A percentile compares a stretch with the other conserved stretches of the same genome.
Evolutionary conservation across 2,329 filamentous ascomycete species (phyloP).

Genomic region (Anthostomella pinea): DNA sequence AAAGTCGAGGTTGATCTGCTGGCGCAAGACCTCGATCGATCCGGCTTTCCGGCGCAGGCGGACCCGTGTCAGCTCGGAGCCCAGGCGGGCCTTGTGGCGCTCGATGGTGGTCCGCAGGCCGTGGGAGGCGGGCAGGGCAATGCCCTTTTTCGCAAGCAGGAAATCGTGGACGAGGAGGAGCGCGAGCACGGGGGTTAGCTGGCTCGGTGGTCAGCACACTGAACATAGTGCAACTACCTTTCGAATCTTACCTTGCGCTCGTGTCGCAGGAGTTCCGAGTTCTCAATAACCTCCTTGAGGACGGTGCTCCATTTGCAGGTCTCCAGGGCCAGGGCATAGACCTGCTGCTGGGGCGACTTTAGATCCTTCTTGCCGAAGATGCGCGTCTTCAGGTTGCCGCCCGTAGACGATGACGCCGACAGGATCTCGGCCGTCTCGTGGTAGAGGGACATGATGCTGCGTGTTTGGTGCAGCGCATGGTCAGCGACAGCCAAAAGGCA

Average conservation of each 20-base stretch:
- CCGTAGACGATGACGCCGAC: constrained; percentile 56
- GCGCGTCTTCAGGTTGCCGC: constrained; percentile 83
- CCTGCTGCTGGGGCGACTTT: constrained; percentile 75
- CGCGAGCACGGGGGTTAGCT: constrained; percentile 79
- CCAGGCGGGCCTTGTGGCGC: constrained; percentile 76
- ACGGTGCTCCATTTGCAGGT: constrained; percentile 87
- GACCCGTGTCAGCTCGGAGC: constrained; percentile 77
- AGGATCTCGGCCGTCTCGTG: constrained; percentile 83
- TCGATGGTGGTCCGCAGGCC: constrained; percentile 73
- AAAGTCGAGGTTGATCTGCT: constrained; percentile 52
- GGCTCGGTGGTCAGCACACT: too few species aligned
- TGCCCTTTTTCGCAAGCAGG: constrained; percentile 74
- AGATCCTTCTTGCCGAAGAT: constrained; percentile 72
- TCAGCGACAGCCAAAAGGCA: constrained; percentile 4
- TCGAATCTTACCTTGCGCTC: constrained; percentile 72
- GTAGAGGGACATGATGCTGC: constrained; percentile 78
- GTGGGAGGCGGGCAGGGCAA: constrained; percentile 77
- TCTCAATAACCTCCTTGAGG: constrained; percentile 86
- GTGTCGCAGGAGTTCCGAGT: constrained; percentile 67
- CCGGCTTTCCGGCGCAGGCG: constrained; percentile 69
- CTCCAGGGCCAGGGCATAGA: constrained; percentile 86
- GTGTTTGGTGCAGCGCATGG: constrained; percentile 10
- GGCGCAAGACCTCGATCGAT: constrained; percentile 63
- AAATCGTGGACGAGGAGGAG: constrained; percentile 85
- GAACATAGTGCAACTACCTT: constrained; percentile 29